Conservation (phyloP, 306 rosid genomes). For the Prunus dulcis region DNA sequence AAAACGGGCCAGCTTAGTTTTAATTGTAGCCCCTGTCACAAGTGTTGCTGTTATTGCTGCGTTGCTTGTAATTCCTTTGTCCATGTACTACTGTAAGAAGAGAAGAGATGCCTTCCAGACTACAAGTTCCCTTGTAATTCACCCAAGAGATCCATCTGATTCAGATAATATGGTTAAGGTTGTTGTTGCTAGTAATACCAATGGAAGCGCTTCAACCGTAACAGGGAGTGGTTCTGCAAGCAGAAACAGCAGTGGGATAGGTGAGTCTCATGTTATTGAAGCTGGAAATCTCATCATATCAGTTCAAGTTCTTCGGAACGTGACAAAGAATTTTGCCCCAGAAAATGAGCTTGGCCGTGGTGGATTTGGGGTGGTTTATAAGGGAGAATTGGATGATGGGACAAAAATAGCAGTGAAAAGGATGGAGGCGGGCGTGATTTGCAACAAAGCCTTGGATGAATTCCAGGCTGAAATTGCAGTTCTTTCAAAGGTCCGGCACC, state of each 20-base stretch:
- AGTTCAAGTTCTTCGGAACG: conserved; percentile 82
- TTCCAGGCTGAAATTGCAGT: conserved; percentile 95
- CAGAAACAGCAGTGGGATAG: conserved; percentile 55
- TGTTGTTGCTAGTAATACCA: conserved; percentile 52
- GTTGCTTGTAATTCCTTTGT: conserved; percentile 66
- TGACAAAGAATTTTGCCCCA: conserved; percentile 79
- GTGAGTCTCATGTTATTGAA: conserved; percentile 82
- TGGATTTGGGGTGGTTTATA: conserved; percentile 93
- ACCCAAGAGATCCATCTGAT: conserved; percentile 91
- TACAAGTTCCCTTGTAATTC: conserved; percentile 72
- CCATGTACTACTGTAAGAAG: conserved; percentile 58
- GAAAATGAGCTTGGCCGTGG: conserved; percentile 98
- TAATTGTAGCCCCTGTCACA: conserved; percentile 52
- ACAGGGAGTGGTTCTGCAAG: conserved; percentile 69
- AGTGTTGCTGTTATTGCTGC: conserved; percentile 72
- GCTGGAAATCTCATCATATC: conserved; percentile 89
- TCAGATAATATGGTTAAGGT: conserved; percentile 60
- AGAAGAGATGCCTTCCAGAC: conserved; percentile 36
- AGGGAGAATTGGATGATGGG: conserved; percentile 95
- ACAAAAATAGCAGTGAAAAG: conserved; percentile 91
- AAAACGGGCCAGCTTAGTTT: conserved; percentile 31
- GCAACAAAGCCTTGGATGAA: conserved; percentile 85
- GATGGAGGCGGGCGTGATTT: conserved; percentile 83
- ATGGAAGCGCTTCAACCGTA: conserved; percentile 50
- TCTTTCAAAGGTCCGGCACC: conserved; percentile 93